A percentile compares a stretch with the other conserved stretches of the same genome.
These are phyloP conservation scores for Clarireedia paspali DNA, from an alignment of 2,329 filamentous ascomycete species.

Conservation along the genomic window DNA sequence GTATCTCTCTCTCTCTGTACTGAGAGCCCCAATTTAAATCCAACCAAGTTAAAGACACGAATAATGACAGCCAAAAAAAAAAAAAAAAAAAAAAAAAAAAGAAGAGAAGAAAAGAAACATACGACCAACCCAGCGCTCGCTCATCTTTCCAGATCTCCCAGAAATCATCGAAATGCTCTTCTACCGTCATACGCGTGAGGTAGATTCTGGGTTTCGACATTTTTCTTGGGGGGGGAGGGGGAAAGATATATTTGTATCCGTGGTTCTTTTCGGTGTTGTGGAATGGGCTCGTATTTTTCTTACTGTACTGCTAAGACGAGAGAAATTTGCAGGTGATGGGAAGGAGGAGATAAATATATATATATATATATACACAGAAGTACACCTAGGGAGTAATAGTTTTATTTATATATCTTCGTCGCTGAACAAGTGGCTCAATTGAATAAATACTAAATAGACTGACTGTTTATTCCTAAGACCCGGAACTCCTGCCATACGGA, in stretches of 20 bases:
- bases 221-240: background rate
- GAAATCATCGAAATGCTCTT: conserved; percentile 18
- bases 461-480: no score
- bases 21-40: background rate
- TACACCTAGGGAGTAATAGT: no score
- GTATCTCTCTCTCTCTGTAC: background rate
- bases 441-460: no score
- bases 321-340: no score
- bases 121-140: conserved; percentile 12
- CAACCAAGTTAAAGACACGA: background rate
- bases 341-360: no score
- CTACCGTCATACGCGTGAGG: conserved; percentile 12
- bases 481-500: background rate
- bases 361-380: no score
- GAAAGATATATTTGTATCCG: no score
- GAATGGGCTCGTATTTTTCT: background rate
- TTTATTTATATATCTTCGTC: no score
- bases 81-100: background rate
- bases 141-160: conserved; percentile 16
- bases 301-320: no score
- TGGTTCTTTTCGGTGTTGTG: background rate
- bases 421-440: no score
- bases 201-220: conserved; percentile 11
- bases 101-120: background rate
- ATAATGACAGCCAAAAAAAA: background rate